Evolutionary conservation across 768 basidiomycete species (phyloP).

Genomic region (Leccinum broughii): DNA sequence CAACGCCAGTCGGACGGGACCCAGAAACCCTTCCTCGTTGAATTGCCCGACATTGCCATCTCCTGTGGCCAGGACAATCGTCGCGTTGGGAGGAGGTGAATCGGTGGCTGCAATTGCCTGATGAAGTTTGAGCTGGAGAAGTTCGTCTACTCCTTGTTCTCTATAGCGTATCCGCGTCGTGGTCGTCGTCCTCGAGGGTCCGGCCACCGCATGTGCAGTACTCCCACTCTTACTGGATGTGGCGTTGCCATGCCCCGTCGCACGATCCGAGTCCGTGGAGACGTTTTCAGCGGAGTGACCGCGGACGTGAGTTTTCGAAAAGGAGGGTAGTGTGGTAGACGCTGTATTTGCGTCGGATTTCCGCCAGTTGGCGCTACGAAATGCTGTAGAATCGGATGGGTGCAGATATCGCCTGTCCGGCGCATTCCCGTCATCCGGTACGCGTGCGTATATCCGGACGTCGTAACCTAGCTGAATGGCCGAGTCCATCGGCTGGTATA

Average conservation of each 20-base stretch:
- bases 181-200: slow-evolving; percentile 17
- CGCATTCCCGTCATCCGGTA: slow-evolving; percentile 66
- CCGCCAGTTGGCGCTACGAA: slow-evolving; percentile 21
- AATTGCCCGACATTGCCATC: slow-evolving; percentile 93
- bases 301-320: slow-evolving; percentile 14
- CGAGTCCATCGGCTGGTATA: slow-evolving; percentile 79
- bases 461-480: slow-evolving; percentile 76
- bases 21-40: slow-evolving; percentile 90
- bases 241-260: background rate
- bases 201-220: slow-evolving; percentile 15
- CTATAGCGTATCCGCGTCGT: slow-evolving; percentile 60
- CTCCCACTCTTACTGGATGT: slow-evolving; percentile 6
- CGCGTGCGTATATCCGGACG: slow-evolving; percentile 66
- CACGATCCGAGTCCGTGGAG: slow-evolving; percentile 30
- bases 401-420: slow-evolving; percentile 46
- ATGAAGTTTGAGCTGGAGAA: slow-evolving; percentile 89
- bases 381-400: slow-evolving; percentile 13
- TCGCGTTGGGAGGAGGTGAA: slow-evolving; percentile 60
- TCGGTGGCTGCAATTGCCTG: slow-evolving; percentile 78
- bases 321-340: background rate
- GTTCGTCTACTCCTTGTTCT: slow-evolving; percentile 94
- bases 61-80: slow-evolving; percentile 90
- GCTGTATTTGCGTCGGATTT: slow-evolving; percentile 19
- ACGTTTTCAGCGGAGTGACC: slow-evolving; percentile 23
- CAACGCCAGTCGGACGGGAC: slow-evolving; percentile 82